Base-by-base conservation (phyloP, 148 eudicot genomes). In the Drosera capensis region DNA sequence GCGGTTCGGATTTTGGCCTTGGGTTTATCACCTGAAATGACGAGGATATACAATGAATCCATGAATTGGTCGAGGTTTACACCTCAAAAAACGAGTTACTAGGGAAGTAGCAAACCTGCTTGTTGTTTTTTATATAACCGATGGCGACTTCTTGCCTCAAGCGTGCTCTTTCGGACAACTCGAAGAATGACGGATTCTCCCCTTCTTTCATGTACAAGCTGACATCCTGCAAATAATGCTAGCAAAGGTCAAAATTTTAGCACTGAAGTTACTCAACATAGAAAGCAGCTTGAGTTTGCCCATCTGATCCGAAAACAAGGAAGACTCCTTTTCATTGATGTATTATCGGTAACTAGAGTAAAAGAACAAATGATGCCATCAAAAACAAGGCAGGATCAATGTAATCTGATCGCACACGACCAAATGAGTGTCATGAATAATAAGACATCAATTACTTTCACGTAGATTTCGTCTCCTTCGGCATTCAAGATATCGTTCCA, bases 401-500 rank as follows among this genome's bases (percentile, higher is more conserved):
- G 5, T 34, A 3, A 34, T 4, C 11, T 6, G 31, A 28, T 28
- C 7, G 5, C 5, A 28, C 31, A 28, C 5, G 31, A 28, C 31
- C n/a, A 28, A 28, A 11, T 28, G 31, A 28, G 11, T 28, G 11
- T 28, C 31, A 28, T 8, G 28, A 44, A 12, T 38, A n/a, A 34
- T 4, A 25, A 51, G 52, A 4, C n/a, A 35, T 13, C 19, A 24
- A 40, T 44, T 60, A 86, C 96, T 87, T 86, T 86, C n/a, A 81
- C 57, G 56, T 86, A 86, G 61, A 86, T 86, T 70, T 86, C 96
- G 49, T 86, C 96, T 42, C 87, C 96, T 22, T 86, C 84, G 8
- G 81, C 87, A 68, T 81, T 55, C 62, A 86, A 54, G 41, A 86
- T 78, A 59, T 86, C 96, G 68, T 78, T 81, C 96, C 96, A 86